phyloP scores from a whole-genome alignment of 495 filamentous ascomycete genomes.

The Penicillium herquei region DNA sequence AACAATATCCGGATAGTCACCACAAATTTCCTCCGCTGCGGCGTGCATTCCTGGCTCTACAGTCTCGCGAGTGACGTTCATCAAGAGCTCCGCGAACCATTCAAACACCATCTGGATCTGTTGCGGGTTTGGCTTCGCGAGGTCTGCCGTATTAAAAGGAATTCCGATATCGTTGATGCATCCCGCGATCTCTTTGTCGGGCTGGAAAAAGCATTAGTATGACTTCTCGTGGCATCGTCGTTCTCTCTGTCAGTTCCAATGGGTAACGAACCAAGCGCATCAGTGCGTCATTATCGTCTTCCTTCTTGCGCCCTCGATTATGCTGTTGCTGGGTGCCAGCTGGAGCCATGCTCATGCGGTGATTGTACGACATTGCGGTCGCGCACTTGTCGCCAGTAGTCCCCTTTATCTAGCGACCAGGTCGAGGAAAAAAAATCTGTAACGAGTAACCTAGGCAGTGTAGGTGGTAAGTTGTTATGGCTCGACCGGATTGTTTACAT shows the following conservation, averaged over 20 bases:
- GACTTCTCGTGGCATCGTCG: not conserved
- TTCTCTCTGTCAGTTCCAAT: not conserved
- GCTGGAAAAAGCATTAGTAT: slow-evolving; percentile 35
- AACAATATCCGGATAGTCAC: slow-evolving; percentile 77
- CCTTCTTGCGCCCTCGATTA: slow-evolving; percentile 65
- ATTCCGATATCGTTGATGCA: slow-evolving; percentile 97
- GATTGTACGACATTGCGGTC: slow-evolving; percentile 56
- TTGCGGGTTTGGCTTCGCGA: slow-evolving; percentile 88
- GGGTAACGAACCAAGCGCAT: slow-evolving; percentile 69
- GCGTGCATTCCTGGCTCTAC: slow-evolving; percentile 94
- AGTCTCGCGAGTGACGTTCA: slow-evolving; percentile 85
- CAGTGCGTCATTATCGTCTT: slow-evolving; percentile 79
- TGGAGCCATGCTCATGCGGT: slow-evolving; percentile 75
- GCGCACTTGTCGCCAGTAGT: not conserved
- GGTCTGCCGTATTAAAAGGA: slow-evolving; percentile 79
- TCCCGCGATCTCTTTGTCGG: slow-evolving; percentile 87
- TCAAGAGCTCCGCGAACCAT: slow-evolving; percentile 91
- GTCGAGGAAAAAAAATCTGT: not conserved
- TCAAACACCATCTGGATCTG: slow-evolving; percentile 96
- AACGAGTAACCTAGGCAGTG: not conserved
- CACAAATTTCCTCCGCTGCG: slow-evolving; percentile 79
- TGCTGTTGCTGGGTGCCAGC: slow-evolving; percentile 56
- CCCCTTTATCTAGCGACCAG: not conserved
- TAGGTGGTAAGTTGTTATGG: slow-evolving; percentile 20
- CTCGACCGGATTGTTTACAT: slow-evolving; percentile 38